These are phyloP conservation scores for Akanthomyces uredinophilus DNA, from an alignment of 2,329 filamentous ascomycete species.

Conservation along the genomic window DNA sequence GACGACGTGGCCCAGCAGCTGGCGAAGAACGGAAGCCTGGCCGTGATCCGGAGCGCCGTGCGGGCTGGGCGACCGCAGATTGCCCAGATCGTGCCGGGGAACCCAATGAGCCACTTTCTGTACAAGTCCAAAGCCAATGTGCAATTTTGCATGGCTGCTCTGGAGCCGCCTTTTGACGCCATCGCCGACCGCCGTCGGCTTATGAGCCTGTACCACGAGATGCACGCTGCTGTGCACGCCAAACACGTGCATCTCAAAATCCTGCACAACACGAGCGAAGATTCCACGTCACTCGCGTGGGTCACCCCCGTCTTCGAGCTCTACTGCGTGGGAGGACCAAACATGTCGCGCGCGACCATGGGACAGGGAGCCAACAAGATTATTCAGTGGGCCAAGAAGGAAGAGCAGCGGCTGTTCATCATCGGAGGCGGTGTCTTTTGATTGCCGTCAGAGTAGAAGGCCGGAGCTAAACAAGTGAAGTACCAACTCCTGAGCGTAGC, in stretches of 20 bases:
- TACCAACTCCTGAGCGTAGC: slow-evolving; percentile 4
- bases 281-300: slow-evolving; percentile 81
- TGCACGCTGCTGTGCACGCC: slow-evolving; percentile 81
- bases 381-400: slow-evolving; percentile 83
- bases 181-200: slow-evolving; percentile 62
- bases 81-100: slow-evolving; percentile 73
- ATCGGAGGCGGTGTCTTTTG: slow-evolving; percentile 90
- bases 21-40: slow-evolving; percentile 67
- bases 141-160: slow-evolving; percentile 88
- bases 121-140: slow-evolving; percentile 95
- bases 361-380: slow-evolving; percentile 85
- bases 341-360: slow-evolving; percentile 58
- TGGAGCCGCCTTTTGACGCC: slow-evolving; percentile 59
- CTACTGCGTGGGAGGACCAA: slow-evolving; percentile 86
- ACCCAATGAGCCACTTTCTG: slow-evolving; percentile 81
- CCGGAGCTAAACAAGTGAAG: not conserved
- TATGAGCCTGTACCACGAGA: slow-evolving; percentile 76
- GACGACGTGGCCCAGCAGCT: slow-evolving; percentile 63
- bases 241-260: slow-evolving; percentile 83
- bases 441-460: not conserved
- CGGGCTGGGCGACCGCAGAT: slow-evolving; percentile 64
- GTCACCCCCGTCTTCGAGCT: slow-evolving; percentile 87
- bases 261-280: slow-evolving; percentile 70
- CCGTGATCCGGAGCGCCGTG: slow-evolving; percentile 67
- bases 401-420: slow-evolving; percentile 93